Base-by-base conservation (phyloP, 441 rosid genomes). In the Pelargonium citronellum region DNA sequence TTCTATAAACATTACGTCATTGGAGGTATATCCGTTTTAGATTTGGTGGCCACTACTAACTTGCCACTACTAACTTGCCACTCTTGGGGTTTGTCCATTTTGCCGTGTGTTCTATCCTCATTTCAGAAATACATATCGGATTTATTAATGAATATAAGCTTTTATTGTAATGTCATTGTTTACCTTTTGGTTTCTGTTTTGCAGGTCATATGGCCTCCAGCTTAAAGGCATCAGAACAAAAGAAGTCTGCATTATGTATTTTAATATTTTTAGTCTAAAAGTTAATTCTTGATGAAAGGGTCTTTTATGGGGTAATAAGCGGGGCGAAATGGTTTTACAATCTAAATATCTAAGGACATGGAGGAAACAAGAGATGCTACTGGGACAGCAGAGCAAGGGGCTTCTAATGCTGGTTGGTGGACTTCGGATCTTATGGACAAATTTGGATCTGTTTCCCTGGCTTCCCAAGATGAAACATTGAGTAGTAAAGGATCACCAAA, bases 401-500 rank as follows among this genome's bases (percentile, higher is more conserved):
- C 88, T 89, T 77, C 92, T 60, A 86, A 75, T 84, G 80, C 83
- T 83, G 72, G 83, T 63, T 90, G 91, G 91, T 92, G 98, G 97
- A 81, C 90, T 79, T 84, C 91, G 69, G 98, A 90, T 78, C 88
- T 88, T 80, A 79, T 89, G 67, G 97, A 92, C 76, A 90, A 81
- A 61, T 86, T 92, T 77, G 92, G 79, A 62, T 87, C 96, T 77
- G 86, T 86, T 84, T 83, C 96, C 69, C 74, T 92, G 77, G 89
- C 79, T 76, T 83, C 95, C 44, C 92, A 85, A 83, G 98, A 88
- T 64, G 93, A 85, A 67, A 70, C 78, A 69, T 84, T 87, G 71
- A 90, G 78, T 71, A 75, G 66, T 75, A 86, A 74, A 79, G 89
- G 82, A 79, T 88, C 89, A 57, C 94, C 87, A 43, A 81, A 83